These are phyloP conservation scores for Auricularia auricula-judae DNA, from an alignment of 768 basidiomycete genomes.

Conservation along the genomic window DNA sequence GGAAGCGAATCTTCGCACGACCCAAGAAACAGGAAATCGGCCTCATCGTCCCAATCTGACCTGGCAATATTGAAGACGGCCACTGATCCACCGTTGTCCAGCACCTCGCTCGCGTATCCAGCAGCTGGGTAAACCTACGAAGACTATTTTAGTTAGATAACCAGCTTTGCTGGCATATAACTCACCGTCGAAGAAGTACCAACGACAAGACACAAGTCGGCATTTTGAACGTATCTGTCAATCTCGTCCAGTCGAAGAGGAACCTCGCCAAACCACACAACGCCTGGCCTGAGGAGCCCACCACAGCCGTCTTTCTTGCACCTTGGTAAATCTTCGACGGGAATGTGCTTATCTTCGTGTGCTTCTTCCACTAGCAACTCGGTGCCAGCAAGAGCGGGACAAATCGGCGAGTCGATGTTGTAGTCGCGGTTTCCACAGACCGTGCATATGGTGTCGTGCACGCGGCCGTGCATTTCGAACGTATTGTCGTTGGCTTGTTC, in stretches of 20 bases:
- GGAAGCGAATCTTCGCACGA: constrained; percentile 14
- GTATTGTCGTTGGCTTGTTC: not conserved
- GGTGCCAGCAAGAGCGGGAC: not conserved
- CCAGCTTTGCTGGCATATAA: not conserved
- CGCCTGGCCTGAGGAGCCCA: constrained; percentile 8
- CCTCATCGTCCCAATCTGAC: constrained; percentile 6
- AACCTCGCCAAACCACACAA: constrained; percentile 14
- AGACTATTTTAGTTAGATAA: not conserved
- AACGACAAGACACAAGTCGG: constrained; percentile 12
- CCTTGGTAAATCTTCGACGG: not conserved
- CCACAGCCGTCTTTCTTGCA: not conserved
- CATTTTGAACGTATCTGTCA: constrained; percentile 1
- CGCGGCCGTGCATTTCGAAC: not conserved
- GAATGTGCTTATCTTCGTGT: not conserved
- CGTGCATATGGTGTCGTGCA: not conserved
- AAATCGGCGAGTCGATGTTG: not conserved
- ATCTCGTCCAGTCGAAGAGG: constrained; percentile 9
- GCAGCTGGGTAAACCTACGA: constrained; percentile 4
- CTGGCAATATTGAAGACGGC: constrained; percentile 13
- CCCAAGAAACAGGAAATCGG: constrained; percentile 13
- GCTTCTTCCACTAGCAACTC: not conserved
- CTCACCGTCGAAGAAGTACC: constrained; percentile 12
- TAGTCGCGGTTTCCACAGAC: not conserved
- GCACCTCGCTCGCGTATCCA: constrained; percentile 1
- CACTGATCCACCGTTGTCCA: constrained; percentile 10